phyloP scores from a whole-genome alignment of 305 asterid genomes.

The Fraxinus ornus region DNA sequence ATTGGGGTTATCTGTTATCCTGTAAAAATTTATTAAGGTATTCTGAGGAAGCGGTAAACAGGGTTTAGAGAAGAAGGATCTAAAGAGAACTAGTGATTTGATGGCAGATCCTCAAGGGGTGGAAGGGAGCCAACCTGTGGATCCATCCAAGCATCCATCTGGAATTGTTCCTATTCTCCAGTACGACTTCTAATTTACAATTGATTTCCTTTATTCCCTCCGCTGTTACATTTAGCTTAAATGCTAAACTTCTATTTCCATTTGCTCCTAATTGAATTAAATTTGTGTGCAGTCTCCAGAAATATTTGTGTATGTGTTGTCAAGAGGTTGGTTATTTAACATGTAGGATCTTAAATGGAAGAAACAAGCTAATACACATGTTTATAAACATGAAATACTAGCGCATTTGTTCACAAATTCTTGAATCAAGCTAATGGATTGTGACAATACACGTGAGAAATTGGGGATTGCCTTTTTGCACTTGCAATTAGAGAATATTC shows the following conservation, averaged over 20 bases:
- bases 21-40: neutral
- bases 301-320: neutral
- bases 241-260: neutral
- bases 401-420: neutral
- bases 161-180: constrained; percentile 88
- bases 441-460: neutral
- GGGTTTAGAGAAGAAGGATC: constrained; percentile 14
- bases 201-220: neutral
- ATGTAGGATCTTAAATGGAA: neutral
- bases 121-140: constrained; percentile 83
- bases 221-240: neutral
- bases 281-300: neutral
- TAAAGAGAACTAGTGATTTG: constrained; percentile 19
- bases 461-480: neutral
- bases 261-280: neutral
- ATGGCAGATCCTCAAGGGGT: constrained; percentile 74
- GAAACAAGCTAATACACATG: neutral
- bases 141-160: constrained; percentile 76
- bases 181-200: constrained; percentile 35
- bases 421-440: neutral
- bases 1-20: neutral
- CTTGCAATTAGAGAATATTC: neutral
- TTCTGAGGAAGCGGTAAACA: constrained; percentile 19
- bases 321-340: neutral
- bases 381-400: neutral